These are phyloP conservation scores for Scedosporium dehoogii DNA, from an alignment of 2,329 filamentous ascomycete species.

Conservation along the genomic window DNA sequence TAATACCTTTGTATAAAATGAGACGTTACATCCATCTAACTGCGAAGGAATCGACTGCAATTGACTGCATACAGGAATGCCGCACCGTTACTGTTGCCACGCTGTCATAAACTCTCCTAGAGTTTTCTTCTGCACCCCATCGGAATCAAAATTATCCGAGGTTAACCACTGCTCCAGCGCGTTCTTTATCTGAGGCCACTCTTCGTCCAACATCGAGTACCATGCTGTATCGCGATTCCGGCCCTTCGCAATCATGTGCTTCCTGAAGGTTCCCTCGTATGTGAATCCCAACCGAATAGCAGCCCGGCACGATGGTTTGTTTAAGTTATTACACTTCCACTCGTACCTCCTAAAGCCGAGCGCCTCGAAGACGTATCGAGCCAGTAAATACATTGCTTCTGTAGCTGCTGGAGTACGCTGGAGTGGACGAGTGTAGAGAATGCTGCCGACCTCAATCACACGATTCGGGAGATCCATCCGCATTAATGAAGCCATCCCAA, in stretches of 20 bases:
- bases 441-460: constrained; percentile 44
- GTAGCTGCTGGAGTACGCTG: constrained; percentile 46
- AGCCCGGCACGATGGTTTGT: constrained; percentile 41
- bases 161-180: constrained; percentile 45
- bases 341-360: constrained; percentile 48
- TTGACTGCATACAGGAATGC: too few relatives aligned
- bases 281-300: constrained; percentile 48
- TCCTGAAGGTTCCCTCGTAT: constrained; percentile 48
- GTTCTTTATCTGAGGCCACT: constrained; percentile 40
- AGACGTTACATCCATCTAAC: too few relatives aligned
- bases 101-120: constrained; percentile 25
- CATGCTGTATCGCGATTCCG: constrained; percentile 48
- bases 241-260: constrained; percentile 51
- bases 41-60: too few relatives aligned
- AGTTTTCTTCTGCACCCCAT: constrained; percentile 38
- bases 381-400: constrained; percentile 47
- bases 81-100: too few relatives aligned
- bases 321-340: constrained; percentile 54
- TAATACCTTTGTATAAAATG: too few relatives aligned
- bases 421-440: constrained; percentile 39
- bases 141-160: constrained; percentile 42
- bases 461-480: too few relatives aligned
- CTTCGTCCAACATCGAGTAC: constrained; percentile 47
- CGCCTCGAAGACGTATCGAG: constrained; percentile 40
- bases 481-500: too few relatives aligned